Base-by-base conservation (phyloP, 1,139 yeast genomes). In the Blastobotrys elegans region DNA sequence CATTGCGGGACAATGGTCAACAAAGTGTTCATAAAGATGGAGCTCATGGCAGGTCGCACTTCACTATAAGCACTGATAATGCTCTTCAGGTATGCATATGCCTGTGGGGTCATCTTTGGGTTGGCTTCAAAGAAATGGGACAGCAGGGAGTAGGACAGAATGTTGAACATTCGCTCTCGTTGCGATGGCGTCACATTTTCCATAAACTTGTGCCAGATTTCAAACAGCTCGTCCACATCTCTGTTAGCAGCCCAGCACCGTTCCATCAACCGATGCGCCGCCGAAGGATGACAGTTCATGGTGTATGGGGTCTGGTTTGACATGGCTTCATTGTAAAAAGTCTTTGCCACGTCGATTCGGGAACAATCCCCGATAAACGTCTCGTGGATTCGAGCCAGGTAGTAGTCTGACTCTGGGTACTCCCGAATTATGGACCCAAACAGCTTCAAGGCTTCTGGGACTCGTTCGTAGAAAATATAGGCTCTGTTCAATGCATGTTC, bases 321-420 rank as follows among this genome's bases (percentile, higher is more conserved):
- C 45, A 84, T 71, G 0, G 89, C 90, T 61, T 83, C 83, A 54
- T 80, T 80, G 62, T 84, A 88, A 60, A 85, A 85, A 44, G 79
- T 77, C 59, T 77, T 79, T 4, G 96, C 87, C 43, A 87, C 80
- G 30, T 73, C 73, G 45, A 83, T 72, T 58, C 88, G 94, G 56
- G 80, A 80, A 64, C 90, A 84, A 55, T 80, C 81, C 43, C 96
- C 95, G 60, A 89, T 82, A 60, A 89, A 88, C 2, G 85, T 76
- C 54, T 84, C 74, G 66, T 85, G 95, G 44, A 84, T 80, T 65
- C 83, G 85, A 41, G 76, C 72, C 61, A 79, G 65, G 48, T 78
- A 73, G 49, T 79, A 72, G 43, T 64, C 62, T 58, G 66, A 60
- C 60, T 53, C 49, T 38, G 58, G 58, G 41, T 54, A 66, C 44